These are phyloP conservation scores for Fusarium camptoceras DNA, from an alignment of 2,329 filamentous ascomycete genomes.

Conservation along the genomic window DNA sequence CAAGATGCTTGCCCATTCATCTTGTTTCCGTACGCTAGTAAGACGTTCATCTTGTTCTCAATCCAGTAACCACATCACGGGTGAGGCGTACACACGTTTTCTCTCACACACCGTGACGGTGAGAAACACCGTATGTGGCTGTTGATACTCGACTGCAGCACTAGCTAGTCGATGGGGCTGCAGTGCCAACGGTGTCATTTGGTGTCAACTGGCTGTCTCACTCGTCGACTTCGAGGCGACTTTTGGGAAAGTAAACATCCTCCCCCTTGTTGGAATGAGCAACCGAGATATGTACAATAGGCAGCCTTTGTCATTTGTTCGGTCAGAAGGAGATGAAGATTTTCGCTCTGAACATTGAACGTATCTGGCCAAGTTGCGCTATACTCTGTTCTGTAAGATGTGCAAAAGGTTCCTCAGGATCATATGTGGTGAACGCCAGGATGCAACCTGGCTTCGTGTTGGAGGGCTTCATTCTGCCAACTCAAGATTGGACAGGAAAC, in stretches of 20 bases:
- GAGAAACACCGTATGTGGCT: conserved; percentile 20
- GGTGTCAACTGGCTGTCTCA: conserved; percentile 6
- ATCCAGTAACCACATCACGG: conserved; percentile 14
- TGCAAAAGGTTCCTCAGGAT: conserved; percentile 12
- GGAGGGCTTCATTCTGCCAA: conserved; percentile 30
- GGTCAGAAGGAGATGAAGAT: conserved; percentile 15
- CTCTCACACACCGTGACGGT: conserved; percentile 2
- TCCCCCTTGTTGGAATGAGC: neutral
- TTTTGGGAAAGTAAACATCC: neutral
- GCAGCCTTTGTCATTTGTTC: conserved; percentile 5
- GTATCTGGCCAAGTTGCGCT: neutral
- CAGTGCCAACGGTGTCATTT: neutral
- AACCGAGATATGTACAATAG: conserved; percentile 6
- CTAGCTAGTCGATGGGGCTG: neutral
- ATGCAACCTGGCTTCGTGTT: conserved; percentile 5
- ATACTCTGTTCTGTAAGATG: conserved; percentile 2
- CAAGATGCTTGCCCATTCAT: conserved; percentile 10
- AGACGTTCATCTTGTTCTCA: conserved; percentile 7
- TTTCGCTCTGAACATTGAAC: neutral
- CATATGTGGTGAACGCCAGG: neutral
- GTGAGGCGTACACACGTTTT: conserved; percentile 6
- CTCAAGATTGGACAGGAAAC: conserved; percentile 30
- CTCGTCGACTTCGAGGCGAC: neutral
- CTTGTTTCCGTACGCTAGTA: conserved; percentile 11
- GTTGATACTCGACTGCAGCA: conserved; percentile 3